Base-by-base conservation (phyloP, 164 flowering plant species). In the Nymphaea colorata region DNA sequence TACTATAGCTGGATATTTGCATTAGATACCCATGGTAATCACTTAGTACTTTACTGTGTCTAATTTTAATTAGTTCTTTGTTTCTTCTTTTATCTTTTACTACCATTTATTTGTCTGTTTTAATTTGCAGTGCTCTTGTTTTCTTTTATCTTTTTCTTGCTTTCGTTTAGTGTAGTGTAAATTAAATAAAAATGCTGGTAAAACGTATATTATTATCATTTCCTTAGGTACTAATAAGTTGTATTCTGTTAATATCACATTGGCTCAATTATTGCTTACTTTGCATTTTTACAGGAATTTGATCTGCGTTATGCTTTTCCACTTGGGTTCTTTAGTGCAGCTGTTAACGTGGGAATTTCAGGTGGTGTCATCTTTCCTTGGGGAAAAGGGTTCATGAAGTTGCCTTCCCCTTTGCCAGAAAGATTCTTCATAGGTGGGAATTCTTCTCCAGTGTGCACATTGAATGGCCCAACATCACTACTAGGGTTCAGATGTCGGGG, bases 301-400 rank as follows among this genome's bases (percentile, higher is more conserved):
- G 98, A 89, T 83, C 74, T 94, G 68, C 96, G 93, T 25, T 89
- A 67, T 85, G 96, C 98, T 68, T 8, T 91, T 4, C 98, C 98
- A 10, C 74, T 94, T 77, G 94, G 97, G 12, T 86, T 87, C 69
- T 83, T 73, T 68, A 78, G 70, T 69, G 79, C 95, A 71, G 98
- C 97, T 1, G 73, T 94, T 41, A 94, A 94, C 72, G 77, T 91
- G 71, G 98, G 98, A 67, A 42, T 89, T 18, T 84, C 97, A 62
- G 77, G 76, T 66, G 97, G 98, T 72, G 78, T 82, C 68, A 43
- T 87, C 64, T 77, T 88, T 67, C 98, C 98, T 42, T 88, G 94
- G 96, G 96, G 96, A 42, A 74, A 67, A 55, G 93, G 93, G 42
- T 87, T 75, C 77, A 69, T 80, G 85, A 76, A 67, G 68, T 79